Evolutionary conservation across 768 basidiomycete genomes (phyloP).

Genomic region (Suillus americanus): DNA sequence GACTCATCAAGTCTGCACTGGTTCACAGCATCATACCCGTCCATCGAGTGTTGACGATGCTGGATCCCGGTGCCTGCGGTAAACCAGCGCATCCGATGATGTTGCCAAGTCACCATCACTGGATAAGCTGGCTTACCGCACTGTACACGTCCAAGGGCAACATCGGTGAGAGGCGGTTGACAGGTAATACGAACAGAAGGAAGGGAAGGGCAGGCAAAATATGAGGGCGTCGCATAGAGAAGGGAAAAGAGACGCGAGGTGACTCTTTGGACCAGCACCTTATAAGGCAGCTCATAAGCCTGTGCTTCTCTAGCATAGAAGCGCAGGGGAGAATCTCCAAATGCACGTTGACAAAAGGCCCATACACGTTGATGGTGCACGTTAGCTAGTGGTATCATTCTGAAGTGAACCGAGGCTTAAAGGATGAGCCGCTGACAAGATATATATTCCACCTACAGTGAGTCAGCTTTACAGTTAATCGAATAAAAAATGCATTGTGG

Average conservation of each 20-base stretch:
- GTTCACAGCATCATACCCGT: background rate
- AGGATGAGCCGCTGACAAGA: background rate
- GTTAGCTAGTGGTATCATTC: background rate
- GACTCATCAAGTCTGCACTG: background rate
- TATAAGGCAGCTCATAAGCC: background rate
- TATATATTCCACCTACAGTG: background rate
- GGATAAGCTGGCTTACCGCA: background rate
- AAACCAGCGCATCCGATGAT: background rate
- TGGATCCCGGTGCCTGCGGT: background rate
- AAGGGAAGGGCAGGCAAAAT: background rate
- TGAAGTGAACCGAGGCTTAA: background rate
- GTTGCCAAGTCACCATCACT: background rate
- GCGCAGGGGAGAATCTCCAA: background rate
- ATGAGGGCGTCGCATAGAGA: background rate
- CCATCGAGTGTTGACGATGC: background rate
- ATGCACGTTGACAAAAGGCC: background rate
- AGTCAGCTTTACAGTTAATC: background rate
- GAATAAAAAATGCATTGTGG: background rate
- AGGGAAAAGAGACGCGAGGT: background rate
- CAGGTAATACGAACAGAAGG: background rate
- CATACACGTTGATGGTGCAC: background rate
- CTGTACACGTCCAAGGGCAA: background rate
- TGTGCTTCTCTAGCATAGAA: background rate
- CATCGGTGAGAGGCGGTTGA: background rate
- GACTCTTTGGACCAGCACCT: background rate